A percentile compares a stretch with the other conserved stretches of the same genome.
Conservation (phyloP, 495 filamentous ascomycete genomes). For the Hyaloscypha finlandica region DNA sequence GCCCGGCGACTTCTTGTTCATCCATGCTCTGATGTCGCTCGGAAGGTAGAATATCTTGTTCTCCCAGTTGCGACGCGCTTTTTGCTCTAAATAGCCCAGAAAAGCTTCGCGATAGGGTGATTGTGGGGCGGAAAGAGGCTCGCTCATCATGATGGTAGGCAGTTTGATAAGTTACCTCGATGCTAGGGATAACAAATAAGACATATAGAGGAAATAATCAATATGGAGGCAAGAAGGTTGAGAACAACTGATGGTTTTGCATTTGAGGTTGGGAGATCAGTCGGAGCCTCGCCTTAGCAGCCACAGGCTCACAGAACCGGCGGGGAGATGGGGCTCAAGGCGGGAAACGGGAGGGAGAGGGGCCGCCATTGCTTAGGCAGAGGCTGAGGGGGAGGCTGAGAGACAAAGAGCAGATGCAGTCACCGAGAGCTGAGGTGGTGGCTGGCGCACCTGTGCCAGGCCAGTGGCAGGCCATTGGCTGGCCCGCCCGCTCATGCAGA, state of each 20-base stretch:
- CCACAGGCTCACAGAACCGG: too few species aligned
- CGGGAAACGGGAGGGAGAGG: too few species aligned
- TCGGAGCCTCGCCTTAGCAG: too few species aligned
- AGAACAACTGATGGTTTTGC: too few species aligned
- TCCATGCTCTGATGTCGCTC: constrained; percentile 4
- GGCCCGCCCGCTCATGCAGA: not conserved
- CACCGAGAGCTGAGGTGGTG: constrained; percentile 8
- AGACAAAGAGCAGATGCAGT: not conserved
- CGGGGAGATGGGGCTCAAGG: too few species aligned
- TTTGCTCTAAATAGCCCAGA: not conserved
- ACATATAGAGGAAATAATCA: too few species aligned
- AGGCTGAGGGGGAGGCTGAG: not conserved
- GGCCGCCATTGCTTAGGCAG: not conserved
- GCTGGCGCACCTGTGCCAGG: not conserved
- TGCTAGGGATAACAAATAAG: too few species aligned
- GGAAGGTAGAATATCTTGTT: constrained; percentile 9
- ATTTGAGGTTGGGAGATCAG: too few species aligned
- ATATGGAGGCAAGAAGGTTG: too few species aligned
- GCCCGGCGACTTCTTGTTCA: not conserved
- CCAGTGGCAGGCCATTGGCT: too few species aligned
- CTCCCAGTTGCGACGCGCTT: constrained; percentile 5
- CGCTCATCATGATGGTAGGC: not conserved
- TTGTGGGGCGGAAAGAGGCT: not conserved
- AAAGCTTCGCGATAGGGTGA: not conserved
- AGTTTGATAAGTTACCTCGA: not conserved